A percentile compares a stretch with the other conserved stretches of the same genome.
Evolutionary conservation across 371 early-diverging fungal genomes (phyloP).

Genomic region (Actinomucor elegans): DNA sequence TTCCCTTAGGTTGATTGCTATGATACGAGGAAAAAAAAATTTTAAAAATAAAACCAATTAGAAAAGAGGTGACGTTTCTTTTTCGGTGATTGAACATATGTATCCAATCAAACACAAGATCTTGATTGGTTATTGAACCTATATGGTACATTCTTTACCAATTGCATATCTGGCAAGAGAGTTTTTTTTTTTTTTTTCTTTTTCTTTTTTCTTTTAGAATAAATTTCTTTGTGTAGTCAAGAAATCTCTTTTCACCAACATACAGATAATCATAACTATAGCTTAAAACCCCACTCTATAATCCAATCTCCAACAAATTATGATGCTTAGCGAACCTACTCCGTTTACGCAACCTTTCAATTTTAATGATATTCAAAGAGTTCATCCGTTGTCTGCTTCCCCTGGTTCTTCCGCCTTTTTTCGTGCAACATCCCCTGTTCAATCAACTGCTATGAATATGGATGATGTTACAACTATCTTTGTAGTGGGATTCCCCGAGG

Average conservation of each 20-base stretch:
- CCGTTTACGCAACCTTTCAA: constrained; percentile 23
- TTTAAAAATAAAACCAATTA: constrained; percentile 4
- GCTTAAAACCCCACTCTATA: background rate
- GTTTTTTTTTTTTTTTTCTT: constrained; percentile 2
- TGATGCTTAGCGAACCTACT: constrained; percentile 33
- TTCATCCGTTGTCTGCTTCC: constrained; percentile 24
- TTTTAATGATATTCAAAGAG: constrained; percentile 26
- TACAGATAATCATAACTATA: background rate
- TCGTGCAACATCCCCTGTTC: constrained; percentile 16
- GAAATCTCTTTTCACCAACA: too few species aligned
- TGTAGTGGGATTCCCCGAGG: constrained; percentile 96
- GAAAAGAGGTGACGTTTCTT: constrained; percentile 3
- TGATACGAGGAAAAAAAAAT: background rate
- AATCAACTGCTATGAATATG: constrained; percentile 6
- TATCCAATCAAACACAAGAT: background rate
- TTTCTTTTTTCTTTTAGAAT: constrained; percentile 5
- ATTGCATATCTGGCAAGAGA: constrained; percentile 9
- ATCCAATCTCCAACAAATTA: constrained; percentile 2
- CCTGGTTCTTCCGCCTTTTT: constrained; percentile 16
- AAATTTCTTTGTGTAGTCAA: too few species aligned
- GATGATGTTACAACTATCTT: constrained; percentile 91
- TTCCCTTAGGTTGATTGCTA: background rate
- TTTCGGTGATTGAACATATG: background rate
- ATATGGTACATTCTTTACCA: constrained; percentile 1
- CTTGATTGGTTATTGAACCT: background rate